These are phyloP conservation scores for Porogramme epimiltina DNA, from an alignment of 1,284 basidiomycete genomes.

Conservation along the genomic window DNA sequence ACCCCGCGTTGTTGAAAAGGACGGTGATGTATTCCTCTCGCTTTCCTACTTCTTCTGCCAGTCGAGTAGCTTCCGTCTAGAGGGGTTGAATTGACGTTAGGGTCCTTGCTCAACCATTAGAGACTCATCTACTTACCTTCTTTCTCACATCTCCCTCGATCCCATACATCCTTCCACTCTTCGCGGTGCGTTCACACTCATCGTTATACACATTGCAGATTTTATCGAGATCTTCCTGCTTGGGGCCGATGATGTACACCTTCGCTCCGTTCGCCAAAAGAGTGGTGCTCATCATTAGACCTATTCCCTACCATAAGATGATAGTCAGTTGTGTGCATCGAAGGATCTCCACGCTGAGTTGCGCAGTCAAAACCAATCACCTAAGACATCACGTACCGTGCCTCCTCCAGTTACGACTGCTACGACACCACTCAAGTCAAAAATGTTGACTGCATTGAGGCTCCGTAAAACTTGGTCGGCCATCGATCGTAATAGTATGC, in stretches of 20 bases:
- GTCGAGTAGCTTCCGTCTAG: slow-evolving; percentile 47
- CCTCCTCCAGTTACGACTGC: slow-evolving; percentile 48
- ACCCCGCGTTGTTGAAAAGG: slow-evolving; percentile 43
- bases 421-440: slow-evolving; percentile 44
- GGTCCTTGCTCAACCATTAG: not conserved
- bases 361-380: no score
- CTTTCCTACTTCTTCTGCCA: slow-evolving; percentile 43
- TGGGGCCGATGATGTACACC: slow-evolving; percentile 50
- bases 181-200: slow-evolving; percentile 31
- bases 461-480: slow-evolving; percentile 36
- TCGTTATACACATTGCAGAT: slow-evolving; percentile 41
- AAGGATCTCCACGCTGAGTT: no score
- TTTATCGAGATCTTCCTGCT: slow-evolving; percentile 42
- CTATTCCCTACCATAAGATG: slow-evolving; percentile 51
- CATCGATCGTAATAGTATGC: not conserved
- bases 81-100: not conserved
- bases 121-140: slow-evolving; percentile 35
- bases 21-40: slow-evolving; percentile 46
- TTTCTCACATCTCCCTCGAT: slow-evolving; percentile 46
- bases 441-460: slow-evolving; percentile 39
- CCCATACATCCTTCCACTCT: slow-evolving; percentile 42
- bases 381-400: slow-evolving; percentile 37
- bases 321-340: no score
- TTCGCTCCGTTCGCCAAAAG: slow-evolving; percentile 51
- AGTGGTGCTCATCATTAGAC: slow-evolving; percentile 49